Base-by-base conservation (phyloP, 1,284 basidiomycete species). In the Pyrrhoderma lamaoense region DNA sequence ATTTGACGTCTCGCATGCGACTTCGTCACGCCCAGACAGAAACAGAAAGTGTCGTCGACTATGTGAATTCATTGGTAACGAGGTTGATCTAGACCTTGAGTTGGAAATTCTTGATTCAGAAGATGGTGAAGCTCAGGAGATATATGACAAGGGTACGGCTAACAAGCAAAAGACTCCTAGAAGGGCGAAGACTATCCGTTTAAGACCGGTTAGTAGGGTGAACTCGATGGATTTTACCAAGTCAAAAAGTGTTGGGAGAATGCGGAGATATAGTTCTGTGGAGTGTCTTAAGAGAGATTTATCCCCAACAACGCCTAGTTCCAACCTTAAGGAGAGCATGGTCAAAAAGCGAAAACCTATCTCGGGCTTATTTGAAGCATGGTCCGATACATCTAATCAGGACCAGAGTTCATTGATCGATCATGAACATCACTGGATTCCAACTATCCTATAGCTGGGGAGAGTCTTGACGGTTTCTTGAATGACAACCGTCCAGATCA, bases 11-110 rank as follows among this genome's bases (percentile, higher is more conserved):
- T 1, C 69, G 75, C 13, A 66, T 68, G 23, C 78, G 81, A 51
- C 68, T 90, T 21, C 74, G 75, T n/a, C 73, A 76, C 3, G 85
- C 85, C 7, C 81, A 84, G 56, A 71, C 74, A 51, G 87, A 91
- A 57, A 81, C 82, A 0, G 77, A 82, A 44, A 77, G 75, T 45
- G 85, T 91, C 75, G 75, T 43, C 75, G 74, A 46, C 73, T 80
- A 3, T 92, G 90, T 57, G 87, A 90, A 54, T 81, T 73, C 47
- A 70, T 90, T 31, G 75, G 74, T 34, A 80, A 80, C 43, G 76
- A 75, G 13, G 73, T 76, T 39, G 68, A 72, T 23, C 65, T 76
- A 7, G 70, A 76, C 50, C 65, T 66, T 58, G 60, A 64, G 48
- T 53, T 70, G 16, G 63, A 77, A 52, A 64, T 75, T 18, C 64